Evolutionary conservation across 2,329 filamentous ascomycete species (phyloP).

Genomic region (Pseudodiploospora longispora): DNA sequence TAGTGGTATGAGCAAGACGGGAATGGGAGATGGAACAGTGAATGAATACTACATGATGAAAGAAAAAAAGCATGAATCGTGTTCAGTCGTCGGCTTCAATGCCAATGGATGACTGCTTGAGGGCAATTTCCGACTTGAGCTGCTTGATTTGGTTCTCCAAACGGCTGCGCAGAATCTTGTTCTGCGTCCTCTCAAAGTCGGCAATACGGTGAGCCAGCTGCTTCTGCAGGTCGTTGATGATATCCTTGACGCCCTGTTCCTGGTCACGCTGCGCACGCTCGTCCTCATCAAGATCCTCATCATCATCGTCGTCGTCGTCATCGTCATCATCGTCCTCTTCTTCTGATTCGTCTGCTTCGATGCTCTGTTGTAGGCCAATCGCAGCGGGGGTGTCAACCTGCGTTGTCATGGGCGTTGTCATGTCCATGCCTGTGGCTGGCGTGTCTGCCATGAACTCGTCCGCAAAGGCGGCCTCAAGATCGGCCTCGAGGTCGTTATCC

Average conservation of each 20-base stretch:
- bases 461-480: constrained; percentile 47
- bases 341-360: constrained; percentile 36
- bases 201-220: constrained; percentile 37
- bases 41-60: background rate
- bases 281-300: constrained; percentile 48
- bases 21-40: too few relatives aligned
- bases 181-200: constrained; percentile 34
- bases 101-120: constrained; percentile 37
- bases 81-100: constrained; percentile 29
- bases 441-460: constrained; percentile 32
- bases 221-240: constrained; percentile 45
- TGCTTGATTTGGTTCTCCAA: constrained; percentile 42
- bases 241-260: constrained; percentile 46
- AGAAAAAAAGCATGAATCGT: background rate
- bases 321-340: constrained; percentile 33
- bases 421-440: constrained; percentile 34
- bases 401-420: constrained; percentile 37
- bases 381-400: constrained; percentile 37
- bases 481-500: constrained; percentile 44
- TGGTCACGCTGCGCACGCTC: constrained; percentile 41
- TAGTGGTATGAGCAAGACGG: too few relatives aligned
- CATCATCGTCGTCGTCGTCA: constrained; percentile 42
- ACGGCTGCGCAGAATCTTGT: constrained; percentile 42
- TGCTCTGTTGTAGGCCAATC: constrained; percentile 31
- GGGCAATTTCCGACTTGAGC: constrained; percentile 35